phyloP scores from a whole-genome alignment of 2,329 filamentous ascomycete species.

The Apiospora aurea region DNA sequence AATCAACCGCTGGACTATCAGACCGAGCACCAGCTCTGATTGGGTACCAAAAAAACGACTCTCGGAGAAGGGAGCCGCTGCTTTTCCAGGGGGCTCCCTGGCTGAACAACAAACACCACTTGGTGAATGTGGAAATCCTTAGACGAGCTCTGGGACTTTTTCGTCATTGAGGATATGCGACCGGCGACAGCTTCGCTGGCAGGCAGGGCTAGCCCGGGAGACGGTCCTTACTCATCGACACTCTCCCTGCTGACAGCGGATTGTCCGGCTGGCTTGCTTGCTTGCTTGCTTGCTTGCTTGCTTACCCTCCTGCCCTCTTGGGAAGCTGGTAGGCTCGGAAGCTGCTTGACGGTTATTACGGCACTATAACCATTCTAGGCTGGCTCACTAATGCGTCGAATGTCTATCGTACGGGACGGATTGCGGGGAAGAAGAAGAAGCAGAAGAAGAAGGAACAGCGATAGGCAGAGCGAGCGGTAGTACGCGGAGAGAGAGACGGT shows the following conservation, averaged over 20 bases:
- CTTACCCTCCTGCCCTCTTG: background rate
- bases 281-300: background rate
- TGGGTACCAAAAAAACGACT: slow-evolving; percentile 12
- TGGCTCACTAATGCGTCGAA: background rate
- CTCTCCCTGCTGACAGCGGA: background rate
- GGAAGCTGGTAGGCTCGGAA: background rate
- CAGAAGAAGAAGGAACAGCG: background rate
- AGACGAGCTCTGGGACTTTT: background rate
- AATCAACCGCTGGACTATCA: background rate
- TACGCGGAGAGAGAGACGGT: background rate
- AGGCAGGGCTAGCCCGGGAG: background rate
- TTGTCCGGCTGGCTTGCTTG: background rate
- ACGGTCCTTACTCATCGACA: slow-evolving; percentile 4
- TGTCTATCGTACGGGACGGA: slow-evolving; percentile 11
- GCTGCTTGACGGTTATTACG: slow-evolving; percentile 4
- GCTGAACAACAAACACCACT: background rate
- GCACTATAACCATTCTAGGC: background rate
- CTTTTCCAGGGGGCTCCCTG: slow-evolving; percentile 1
- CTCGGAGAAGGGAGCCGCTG: background rate
- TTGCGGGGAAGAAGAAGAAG: slow-evolving; percentile 16
- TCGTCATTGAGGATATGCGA: slow-evolving; percentile 17
- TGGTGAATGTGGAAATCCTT: slow-evolving; percentile 6
- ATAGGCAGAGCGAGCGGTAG: background rate
- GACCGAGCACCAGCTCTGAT: slow-evolving; percentile 6
- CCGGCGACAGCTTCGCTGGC: background rate